These are phyloP conservation scores for Alloascoidea africana DNA, from an alignment of 805 yeast species.

Conservation along the genomic window DNA sequence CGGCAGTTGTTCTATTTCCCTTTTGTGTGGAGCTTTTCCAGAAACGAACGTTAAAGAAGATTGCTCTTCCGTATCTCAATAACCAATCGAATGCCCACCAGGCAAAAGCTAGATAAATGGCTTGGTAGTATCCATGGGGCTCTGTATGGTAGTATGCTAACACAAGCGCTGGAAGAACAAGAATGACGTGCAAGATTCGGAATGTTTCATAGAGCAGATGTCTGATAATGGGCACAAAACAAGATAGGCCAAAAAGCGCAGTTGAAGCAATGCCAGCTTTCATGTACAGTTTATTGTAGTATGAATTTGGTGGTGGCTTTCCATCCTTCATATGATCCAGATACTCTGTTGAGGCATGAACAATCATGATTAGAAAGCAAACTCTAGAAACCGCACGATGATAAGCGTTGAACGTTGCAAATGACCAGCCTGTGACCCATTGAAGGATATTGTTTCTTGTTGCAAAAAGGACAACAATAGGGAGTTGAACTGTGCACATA, in stretches of 20 bases:
- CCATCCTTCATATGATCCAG: too few relatives aligned
- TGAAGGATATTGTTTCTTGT: constrained; percentile 48
- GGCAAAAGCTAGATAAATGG: constrained; percentile 36
- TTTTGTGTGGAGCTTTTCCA: constrained; percentile 19
- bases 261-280: constrained; percentile 24
- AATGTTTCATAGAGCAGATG: constrained; percentile 34
- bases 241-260: constrained; percentile 23
- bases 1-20: constrained; percentile 19
- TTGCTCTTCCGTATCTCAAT: constrained; percentile 37
- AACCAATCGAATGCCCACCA: constrained; percentile 58
- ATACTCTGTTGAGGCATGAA: constrained; percentile 37
- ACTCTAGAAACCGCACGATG: constrained; percentile 45
- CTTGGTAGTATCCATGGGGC: constrained; percentile 38
- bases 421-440: constrained; percentile 44
- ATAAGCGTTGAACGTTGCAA: constrained; percentile 35
- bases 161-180: constrained; percentile 33
- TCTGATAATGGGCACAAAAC: constrained; percentile 33
- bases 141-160: constrained; percentile 40
- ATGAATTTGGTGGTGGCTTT: constrained; percentile 29
- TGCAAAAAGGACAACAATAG: constrained; percentile 40
- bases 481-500: constrained; percentile 28
- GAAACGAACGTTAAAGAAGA: constrained; percentile 20
- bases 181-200: constrained; percentile 29
- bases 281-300: constrained; percentile 22
- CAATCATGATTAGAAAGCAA: constrained; percentile 22